Evolutionary conservation across 179 eudicot species (phyloP), one percentile per base, ranked within the genome.

Genomic region (Dionaea muscipula): DNA sequence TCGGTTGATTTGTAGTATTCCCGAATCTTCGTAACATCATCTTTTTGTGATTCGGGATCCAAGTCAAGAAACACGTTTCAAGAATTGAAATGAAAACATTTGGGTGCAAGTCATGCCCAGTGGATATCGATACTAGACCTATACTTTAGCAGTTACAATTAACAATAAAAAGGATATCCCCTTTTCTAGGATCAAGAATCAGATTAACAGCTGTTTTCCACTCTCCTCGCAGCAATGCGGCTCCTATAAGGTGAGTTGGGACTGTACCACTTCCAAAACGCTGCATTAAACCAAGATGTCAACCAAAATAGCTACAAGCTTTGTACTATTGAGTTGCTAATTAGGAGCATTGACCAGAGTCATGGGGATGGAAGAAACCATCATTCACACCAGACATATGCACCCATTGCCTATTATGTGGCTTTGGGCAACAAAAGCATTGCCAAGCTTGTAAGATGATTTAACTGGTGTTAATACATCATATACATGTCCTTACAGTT

Each of bases 141-240:
- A n/a, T 3, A 13, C 15, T 38, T 38, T 38, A 15, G 2, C 43
- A 43, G 47, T 18, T 15, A 46, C 45, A 16, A 59, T 10, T 54
- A 47, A 33, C 38, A 53, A 31, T n/a, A 20, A 39, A 31, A 85
- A 86, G 95, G 97, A 86, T 90, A 90, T 91, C 98, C 70, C 94
- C 95, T 67, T 91, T 88, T 72, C 94, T 79, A 54, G 98, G 98
- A 73, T 91, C 95, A 73, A 91, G 91, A 72, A 91, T 76, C 95
- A 91, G 41, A 69, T 61, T 68, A 36, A 87, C 78, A 23, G 88
- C 95, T 40, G 63, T 61, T 68, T 76, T 77, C 94, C 98, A 91
- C 71, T 91, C 95, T 65, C 95, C 98, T 53, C 81, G 80, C 49
- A 87, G 75, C 64, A 91, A 81, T 65, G 85, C 71, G 36, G 95